Conservation (phyloP, 2,329 filamentous ascomycete species). For the Emmonsiellopsis sp. region DNA sequence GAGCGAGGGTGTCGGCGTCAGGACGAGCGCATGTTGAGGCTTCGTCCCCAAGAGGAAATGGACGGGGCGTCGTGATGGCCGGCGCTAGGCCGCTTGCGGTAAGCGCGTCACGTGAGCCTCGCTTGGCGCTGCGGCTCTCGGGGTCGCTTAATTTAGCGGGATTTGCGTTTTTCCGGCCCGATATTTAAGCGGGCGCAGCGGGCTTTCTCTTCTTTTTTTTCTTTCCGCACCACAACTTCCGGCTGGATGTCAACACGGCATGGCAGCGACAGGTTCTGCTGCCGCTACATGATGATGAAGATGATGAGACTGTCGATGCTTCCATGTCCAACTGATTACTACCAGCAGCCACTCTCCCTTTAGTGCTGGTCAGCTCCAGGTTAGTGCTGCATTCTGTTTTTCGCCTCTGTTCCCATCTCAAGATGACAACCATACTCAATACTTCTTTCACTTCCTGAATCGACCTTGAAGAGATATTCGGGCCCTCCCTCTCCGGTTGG, state of each 20-base stretch:
- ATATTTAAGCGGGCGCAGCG: neutral
- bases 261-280: neutral
- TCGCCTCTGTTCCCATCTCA: constrained; percentile 15
- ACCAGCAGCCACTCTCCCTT: neutral
- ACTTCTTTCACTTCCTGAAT: constrained; percentile 59
- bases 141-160: constrained; percentile 9
- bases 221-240: neutral
- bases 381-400: neutral
- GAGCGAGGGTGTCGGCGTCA: constrained; percentile 1
- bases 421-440: constrained; percentile 50
- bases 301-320: neutral
- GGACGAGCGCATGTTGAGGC: constrained; percentile 9
- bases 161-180: constrained; percentile 1
- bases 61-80: constrained; percentile 10
- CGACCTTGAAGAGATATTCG: constrained; percentile 57
- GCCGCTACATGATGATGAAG: neutral
- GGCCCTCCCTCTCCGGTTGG: constrained; percentile 53
- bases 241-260: neutral
- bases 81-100: constrained; percentile 5
- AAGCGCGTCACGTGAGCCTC: constrained; percentile 6
- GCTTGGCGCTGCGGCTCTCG: constrained; percentile 1
- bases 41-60: constrained; percentile 6
- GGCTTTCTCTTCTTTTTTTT: constrained; percentile 12
- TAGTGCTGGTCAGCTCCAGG: neutral
- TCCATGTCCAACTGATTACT: neutral